These are phyloP conservation scores for Postia placenta DNA, from an alignment of 768 basidiomycete species.

Conservation along the genomic window DNA sequence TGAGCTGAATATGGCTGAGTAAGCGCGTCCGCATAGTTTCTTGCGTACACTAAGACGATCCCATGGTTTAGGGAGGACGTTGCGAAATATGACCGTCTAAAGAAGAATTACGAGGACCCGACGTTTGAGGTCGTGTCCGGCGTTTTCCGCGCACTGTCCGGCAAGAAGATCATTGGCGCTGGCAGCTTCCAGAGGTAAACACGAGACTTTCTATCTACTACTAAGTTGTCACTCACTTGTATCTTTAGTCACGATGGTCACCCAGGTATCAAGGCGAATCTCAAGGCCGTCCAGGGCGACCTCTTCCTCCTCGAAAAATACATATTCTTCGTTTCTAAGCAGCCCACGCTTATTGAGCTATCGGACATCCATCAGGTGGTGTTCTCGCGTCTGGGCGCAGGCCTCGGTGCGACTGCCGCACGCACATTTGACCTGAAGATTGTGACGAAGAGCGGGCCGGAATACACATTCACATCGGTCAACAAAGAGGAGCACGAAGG, in stretches of 20 bases:
- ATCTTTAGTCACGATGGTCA: slow-evolving; percentile 72
- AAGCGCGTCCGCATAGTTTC: slow-evolving; percentile 24
- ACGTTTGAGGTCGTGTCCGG: slow-evolving; percentile 93
- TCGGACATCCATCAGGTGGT: slow-evolving; percentile 84
- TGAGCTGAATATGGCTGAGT: slow-evolving; percentile 91
- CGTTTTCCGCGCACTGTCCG: slow-evolving; percentile 86
- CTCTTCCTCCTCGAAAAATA: slow-evolving; percentile 98
- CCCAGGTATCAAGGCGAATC: slow-evolving; percentile 94
- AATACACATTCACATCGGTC: slow-evolving; percentile 88
- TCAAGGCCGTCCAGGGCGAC: slow-evolving; percentile 95
- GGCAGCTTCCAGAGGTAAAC: slow-evolving; percentile 79
- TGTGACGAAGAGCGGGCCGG: slow-evolving; percentile 76
- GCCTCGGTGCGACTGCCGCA: slow-evolving; percentile 74
- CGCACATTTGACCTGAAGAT: slow-evolving; percentile 94
- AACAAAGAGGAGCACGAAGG: slow-evolving; percentile 93
- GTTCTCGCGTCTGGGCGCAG: slow-evolving; percentile 90
- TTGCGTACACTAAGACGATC: slow-evolving; percentile 2
- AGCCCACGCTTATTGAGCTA: slow-evolving; percentile 85
- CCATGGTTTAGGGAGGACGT: slow-evolving; percentile 57
- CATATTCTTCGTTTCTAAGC: slow-evolving; percentile 96
- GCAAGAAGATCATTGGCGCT: slow-evolving; percentile 87
- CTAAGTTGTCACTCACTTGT: neutral
- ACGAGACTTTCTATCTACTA: neutral
- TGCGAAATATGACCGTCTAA: slow-evolving; percentile 72
- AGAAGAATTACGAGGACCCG: slow-evolving; percentile 92